These are phyloP conservation scores for Medicago ruthenica DNA, from an alignment of 306 rosid genomes.

Conservation along the genomic window DNA sequence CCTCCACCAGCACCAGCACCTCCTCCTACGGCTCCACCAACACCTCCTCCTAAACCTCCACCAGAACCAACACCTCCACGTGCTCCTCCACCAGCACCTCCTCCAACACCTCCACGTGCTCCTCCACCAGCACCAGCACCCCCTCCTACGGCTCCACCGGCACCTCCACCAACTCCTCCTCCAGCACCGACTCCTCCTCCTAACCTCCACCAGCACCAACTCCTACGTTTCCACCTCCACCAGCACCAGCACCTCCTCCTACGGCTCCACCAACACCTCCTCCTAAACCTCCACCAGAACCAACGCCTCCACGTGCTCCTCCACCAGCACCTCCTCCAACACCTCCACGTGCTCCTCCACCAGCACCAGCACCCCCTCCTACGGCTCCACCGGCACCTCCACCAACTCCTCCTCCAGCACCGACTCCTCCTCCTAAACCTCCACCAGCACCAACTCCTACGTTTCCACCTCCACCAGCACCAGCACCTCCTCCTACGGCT, in stretches of 20 bases:
- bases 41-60: background rate
- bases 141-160: background rate
- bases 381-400: background rate
- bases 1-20: background rate
- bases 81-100: background rate
- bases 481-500: background rate
- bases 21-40: background rate
- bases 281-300: background rate
- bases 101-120: background rate
- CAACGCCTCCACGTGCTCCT: background rate
- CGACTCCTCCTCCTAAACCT: background rate
- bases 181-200: background rate
- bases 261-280: no score
- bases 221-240: background rate
- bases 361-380: background rate
- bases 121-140: background rate
- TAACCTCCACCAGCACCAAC: background rate
- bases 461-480: background rate
- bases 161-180: background rate
- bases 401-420: background rate
- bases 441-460: background rate
- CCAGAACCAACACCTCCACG: background rate
- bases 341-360: background rate
- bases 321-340: background rate
- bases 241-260: background rate